A percentile compares a stretch with the other conserved stretches of the same genome.
These are phyloP conservation scores for Suhomyces wounanorum DNA, from an alignment of 1,139 yeast species.

Conservation along the genomic window DNA sequence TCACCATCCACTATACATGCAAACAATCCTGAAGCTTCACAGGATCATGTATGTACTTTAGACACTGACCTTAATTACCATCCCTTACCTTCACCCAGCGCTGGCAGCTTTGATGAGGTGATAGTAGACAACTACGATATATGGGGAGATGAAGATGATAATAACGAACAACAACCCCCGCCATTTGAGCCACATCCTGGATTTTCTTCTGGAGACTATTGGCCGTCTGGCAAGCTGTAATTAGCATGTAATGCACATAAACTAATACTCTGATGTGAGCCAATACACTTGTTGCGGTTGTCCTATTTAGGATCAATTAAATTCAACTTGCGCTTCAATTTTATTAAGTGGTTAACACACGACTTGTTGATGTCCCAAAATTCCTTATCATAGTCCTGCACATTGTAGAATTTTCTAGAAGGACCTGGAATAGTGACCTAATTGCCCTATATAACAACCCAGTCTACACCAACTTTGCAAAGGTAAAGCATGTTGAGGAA, in stretches of 20 bases:
- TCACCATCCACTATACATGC: background rate
- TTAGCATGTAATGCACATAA: background rate
- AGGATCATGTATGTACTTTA: background rate
- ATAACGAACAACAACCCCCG: constrained; percentile 25
- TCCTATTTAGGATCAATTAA: too few species aligned
- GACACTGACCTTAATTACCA: background rate
- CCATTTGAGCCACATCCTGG: constrained; percentile 41
- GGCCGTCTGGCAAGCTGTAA: constrained; percentile 27
- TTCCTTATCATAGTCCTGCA: constrained; percentile 8
- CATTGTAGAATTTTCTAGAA: constrained; percentile 12
- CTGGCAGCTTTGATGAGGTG: constrained; percentile 27
- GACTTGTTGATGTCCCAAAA: too few species aligned
- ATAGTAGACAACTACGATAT: constrained; percentile 32
- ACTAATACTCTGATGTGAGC: background rate
- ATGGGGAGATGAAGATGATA: constrained; percentile 26
- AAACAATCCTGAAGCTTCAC: background rate
- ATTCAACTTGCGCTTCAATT: too few species aligned
- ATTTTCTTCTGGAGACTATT: constrained; percentile 34
- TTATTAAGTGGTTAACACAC: too few species aligned
- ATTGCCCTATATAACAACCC: background rate
- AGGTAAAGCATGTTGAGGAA: background rate
- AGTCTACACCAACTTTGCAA: background rate
- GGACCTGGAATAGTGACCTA: constrained; percentile 5
- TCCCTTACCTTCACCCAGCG: constrained; percentile 4
- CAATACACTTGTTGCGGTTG: too few species aligned